These are phyloP conservation scores for Lavandula angustifolia DNA, from an alignment of 257 asterid species.

Conservation along the genomic window DNA sequence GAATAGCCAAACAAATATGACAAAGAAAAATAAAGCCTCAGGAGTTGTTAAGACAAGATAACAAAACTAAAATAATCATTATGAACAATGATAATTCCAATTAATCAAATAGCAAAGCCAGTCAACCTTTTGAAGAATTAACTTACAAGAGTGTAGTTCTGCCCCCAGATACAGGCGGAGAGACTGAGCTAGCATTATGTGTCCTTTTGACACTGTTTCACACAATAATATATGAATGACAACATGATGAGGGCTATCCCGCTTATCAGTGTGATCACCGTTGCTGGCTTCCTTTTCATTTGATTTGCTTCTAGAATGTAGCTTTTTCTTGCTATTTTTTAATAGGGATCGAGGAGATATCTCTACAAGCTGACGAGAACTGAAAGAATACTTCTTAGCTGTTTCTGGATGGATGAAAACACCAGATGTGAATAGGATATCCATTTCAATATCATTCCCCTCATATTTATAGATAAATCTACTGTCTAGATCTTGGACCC, in stretches of 20 bases:
- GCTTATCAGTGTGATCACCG: conserved; percentile 43
- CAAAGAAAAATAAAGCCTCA: background rate
- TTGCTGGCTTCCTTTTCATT: conserved; percentile 51
- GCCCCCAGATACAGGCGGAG: conserved; percentile 91
- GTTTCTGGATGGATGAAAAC: conserved; percentile 85
- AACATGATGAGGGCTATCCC: conserved; percentile 38
- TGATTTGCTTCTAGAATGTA: conserved; percentile 42
- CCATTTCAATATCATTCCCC: conserved; percentile 56
- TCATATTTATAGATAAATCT: conserved; percentile 48
- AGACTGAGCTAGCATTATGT: conserved; percentile 76
- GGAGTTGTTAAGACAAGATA: conserved; percentile 17
- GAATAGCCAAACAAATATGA: conserved; percentile 11
- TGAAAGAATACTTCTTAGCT: conserved; percentile 60
- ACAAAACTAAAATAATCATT: conserved; percentile 13
- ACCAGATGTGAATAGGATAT: conserved; percentile 70
- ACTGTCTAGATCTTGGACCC: conserved; percentile 69
- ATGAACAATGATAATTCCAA: conserved; percentile 8
- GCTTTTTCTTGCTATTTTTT: conserved; percentile 52
- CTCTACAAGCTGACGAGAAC: conserved; percentile 60
- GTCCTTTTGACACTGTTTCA: conserved; percentile 87
- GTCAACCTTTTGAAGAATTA: conserved; percentile 34
- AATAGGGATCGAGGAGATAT: conserved; percentile 54
- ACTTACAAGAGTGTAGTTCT: conserved; percentile 81
- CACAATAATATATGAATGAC: conserved; percentile 59
- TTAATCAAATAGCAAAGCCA: conserved; percentile 9